Evolutionary conservation across 1,284 basidiomycete genomes (phyloP).

Genomic region (Phellopilus nigrolimitatus): DNA sequence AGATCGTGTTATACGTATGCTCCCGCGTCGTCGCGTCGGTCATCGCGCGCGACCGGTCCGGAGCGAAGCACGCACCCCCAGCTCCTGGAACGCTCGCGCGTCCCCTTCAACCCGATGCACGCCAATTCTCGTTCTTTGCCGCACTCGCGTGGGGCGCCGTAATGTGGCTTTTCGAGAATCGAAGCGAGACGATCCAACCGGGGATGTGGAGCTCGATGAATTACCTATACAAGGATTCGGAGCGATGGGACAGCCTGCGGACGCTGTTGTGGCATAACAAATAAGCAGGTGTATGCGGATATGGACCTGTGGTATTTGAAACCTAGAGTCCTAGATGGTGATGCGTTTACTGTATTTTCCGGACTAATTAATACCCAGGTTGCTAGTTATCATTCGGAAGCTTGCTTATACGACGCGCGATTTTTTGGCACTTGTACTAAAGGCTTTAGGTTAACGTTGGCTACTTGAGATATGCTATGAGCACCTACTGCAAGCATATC

Average conservation of each 20-base stretch:
- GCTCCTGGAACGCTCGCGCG: slow-evolving; percentile 41
- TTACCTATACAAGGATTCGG: slow-evolving; percentile 77
- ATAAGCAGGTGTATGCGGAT: slow-evolving; percentile 33
- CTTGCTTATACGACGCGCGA: slow-evolving; percentile 35
- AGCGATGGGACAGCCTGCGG: slow-evolving; percentile 64
- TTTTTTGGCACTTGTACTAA: slow-evolving; percentile 57
- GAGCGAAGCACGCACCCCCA: slow-evolving; percentile 36
- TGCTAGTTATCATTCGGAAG: slow-evolving; percentile 18
- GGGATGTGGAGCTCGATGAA: slow-evolving; percentile 88
- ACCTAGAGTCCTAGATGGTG: not conserved
- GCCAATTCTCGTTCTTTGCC: slow-evolving; percentile 85
- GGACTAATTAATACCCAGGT: not conserved
- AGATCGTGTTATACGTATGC: slow-evolving; percentile 97
- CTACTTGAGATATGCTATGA: not conserved
- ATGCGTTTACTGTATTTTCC: slow-evolving; percentile 19
- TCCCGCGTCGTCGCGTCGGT: slow-evolving; percentile 86
- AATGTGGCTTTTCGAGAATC: slow-evolving; percentile 92
- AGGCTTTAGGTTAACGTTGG: not conserved
- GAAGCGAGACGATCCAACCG: slow-evolving; percentile 84
- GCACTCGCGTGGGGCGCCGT: slow-evolving; percentile 93
- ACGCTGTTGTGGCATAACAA: slow-evolving; percentile 79
- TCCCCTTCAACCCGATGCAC: slow-evolving; percentile 76
- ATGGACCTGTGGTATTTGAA: not conserved
- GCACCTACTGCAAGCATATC: slow-evolving; percentile 58
- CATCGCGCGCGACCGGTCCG: slow-evolving; percentile 64